Evolutionary conservation across 352 stramenopile genomes (phyloP).

Genomic region (Globisporangium heterothallicum): DNA sequence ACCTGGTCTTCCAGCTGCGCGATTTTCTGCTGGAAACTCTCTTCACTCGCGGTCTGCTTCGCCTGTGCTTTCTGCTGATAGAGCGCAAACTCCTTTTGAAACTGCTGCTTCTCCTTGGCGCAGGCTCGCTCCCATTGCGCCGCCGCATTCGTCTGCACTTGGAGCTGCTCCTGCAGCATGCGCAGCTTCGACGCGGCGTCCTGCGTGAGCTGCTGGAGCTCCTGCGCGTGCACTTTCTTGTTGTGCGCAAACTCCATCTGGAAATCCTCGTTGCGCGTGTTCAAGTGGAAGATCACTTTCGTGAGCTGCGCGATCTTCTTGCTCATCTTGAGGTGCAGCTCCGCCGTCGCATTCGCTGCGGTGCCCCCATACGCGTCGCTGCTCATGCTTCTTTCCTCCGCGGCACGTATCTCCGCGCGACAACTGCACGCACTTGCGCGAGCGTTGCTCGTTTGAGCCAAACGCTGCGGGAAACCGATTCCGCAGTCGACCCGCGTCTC

Average conservation of each 20-base stretch:
- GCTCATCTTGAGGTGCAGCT: conserved; percentile 91
- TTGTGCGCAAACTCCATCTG: conserved; percentile 56
- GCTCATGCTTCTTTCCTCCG: conserved; percentile 12
- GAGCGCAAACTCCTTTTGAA: conserved; percentile 28
- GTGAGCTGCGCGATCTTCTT: conserved; percentile 94
- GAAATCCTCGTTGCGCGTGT: conserved; percentile 91
- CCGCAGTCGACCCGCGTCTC: too few relatives aligned
- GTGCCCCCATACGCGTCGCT: conserved; percentile 19
- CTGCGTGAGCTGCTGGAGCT: conserved; percentile 43
- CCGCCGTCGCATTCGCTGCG: conserved; percentile 19
- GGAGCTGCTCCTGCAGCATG: conserved; percentile 33
- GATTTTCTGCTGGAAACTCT: conserved; percentile 41
- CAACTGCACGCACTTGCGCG: background rate
- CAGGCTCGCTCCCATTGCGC: conserved; percentile 26
- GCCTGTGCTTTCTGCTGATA: conserved; percentile 24
- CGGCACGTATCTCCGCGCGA: background rate
- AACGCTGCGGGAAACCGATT: background rate
- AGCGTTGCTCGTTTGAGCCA: background rate
- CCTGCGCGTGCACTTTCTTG: conserved; percentile 25
- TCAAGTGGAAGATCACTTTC: conserved; percentile 93
- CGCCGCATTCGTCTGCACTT: conserved; percentile 23
- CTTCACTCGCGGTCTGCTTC: conserved; percentile 11
- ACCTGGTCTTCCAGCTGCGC: conserved; percentile 40
- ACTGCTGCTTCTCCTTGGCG: conserved; percentile 31
- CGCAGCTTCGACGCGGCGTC: conserved; percentile 53